Evolutionary conservation across 2,329 filamentous ascomycete species (phyloP).

Genomic region (Nemania serpens): DNA sequence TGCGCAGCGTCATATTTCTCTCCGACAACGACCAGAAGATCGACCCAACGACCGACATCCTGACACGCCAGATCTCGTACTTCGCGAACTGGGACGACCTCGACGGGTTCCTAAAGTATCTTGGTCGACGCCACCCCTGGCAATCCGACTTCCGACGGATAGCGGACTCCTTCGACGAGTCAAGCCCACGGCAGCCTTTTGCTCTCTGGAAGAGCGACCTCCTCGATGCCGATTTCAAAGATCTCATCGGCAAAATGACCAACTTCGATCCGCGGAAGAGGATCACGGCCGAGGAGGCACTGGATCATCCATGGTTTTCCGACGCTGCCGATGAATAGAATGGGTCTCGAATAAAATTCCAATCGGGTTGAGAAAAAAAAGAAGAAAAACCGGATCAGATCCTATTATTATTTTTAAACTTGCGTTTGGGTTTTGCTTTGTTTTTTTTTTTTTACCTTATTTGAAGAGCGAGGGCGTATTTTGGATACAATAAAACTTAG

Average conservation of each 20-base stretch:
- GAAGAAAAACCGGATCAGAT: neutral
- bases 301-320: slow-evolving; percentile 42
- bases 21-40: slow-evolving; percentile 42
- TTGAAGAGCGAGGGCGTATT: slow-evolving; percentile 12
- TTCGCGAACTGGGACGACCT: slow-evolving; percentile 51
- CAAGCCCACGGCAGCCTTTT: slow-evolving; percentile 50
- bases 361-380: neutral
- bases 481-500: slow-evolving; percentile 2
- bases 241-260: slow-evolving; percentile 46
- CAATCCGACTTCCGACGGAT: slow-evolving; percentile 45
- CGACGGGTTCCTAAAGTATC: slow-evolving; percentile 47
- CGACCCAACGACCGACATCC: slow-evolving; percentile 46
- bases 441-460: neutral
- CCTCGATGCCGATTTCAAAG: slow-evolving; percentile 47
- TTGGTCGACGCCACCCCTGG: slow-evolving; percentile 48
- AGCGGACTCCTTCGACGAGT: slow-evolving; percentile 45
- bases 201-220: slow-evolving; percentile 45
- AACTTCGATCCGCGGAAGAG: slow-evolving; percentile 47
- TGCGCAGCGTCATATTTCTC: slow-evolving; percentile 48
- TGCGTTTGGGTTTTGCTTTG: slow-evolving; percentile 5
- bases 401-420: neutral
- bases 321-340: slow-evolving; percentile 25
- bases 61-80: slow-evolving; percentile 53
- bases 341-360: slow-evolving; percentile 11
- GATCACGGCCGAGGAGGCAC: slow-evolving; percentile 46